Evolutionary conservation across 352 stramenopile species (phyloP), one percentile per base, ranked within the genome.

Genomic region (Aphanomyces stellatus): DNA sequence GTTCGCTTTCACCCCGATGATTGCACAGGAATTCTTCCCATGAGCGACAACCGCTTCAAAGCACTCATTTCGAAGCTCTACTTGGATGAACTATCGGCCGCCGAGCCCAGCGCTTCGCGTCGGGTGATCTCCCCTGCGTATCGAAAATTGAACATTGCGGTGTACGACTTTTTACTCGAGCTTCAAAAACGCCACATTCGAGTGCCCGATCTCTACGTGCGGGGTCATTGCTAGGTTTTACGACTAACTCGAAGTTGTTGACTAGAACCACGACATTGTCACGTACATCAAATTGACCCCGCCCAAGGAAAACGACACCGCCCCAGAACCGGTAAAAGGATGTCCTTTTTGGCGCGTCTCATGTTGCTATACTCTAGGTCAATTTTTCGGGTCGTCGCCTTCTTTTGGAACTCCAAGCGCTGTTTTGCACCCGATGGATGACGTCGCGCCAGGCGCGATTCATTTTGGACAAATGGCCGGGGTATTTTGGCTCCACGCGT

Each of bases 371-470:
- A n/a, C n/a, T n/a, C n/a, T n/a, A n/a, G n/a, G n/a, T n/a, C n/a
- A n/a, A n/a, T n/a, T n/a, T n/a, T 55, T 57, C 81, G 1, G 81
- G 76, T 0, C 72, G 78, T 5, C 74, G 81, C n/a, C 48, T 91
- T 64, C 59, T 91, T 24, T 83, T 88, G 69, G 86, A 86, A 48
- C 62, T 91, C 55, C 82, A 90, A 69, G 88, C 81, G 79, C 80
- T 80, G 41, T 70, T 91, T 15, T 75, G 79, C 6, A 88, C 76
- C 13, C 76, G 80, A 8, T 91, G 82, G 82, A 63, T 91, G 62
- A 87, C 81, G 15, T 72, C 75, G 11, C 71, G 80, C 25, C 83
- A 91, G 42, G 83, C 80, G 0, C 68, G 86, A 15, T 66, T 51
- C 4, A 65, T 91, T 22, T 61, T 91, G 6, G 34, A 69, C 2